Percentiles rank a stretch among this genome's conserved stretches.
phyloP scores from a whole-genome alignment of 1,284 basidiomycete genomes.

The Sphagnurus paluster region DNA sequence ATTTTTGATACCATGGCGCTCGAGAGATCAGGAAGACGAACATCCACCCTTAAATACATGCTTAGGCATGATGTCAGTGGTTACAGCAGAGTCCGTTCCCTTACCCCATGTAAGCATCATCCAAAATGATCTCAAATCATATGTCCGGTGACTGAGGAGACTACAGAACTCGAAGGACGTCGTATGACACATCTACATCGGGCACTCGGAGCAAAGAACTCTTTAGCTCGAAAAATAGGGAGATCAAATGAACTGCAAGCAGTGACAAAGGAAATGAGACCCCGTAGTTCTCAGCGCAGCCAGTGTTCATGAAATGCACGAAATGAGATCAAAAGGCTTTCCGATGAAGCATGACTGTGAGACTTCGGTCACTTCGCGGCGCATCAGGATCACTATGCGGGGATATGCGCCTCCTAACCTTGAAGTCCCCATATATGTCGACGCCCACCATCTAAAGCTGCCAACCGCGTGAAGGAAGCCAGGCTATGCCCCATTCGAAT shows the following conservation, averaged over 20 bases:
- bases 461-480: no score
- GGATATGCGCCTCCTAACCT: no score
- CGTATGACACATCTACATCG: not conserved
- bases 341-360: no score
- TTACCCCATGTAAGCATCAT: no score
- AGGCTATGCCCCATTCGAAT: no score
- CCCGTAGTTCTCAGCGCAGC: not conserved
- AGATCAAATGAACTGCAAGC: not conserved
- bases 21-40: not conserved
- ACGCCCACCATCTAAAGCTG: no score
- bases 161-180: not conserved
- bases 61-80: not conserved
- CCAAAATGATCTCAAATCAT: not conserved
- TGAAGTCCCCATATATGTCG: no score
- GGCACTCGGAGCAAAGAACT: not conserved
- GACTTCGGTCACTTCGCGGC: no score
- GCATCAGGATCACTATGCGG: no score
- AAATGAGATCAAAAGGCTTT: no score
- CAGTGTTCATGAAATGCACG: no score
- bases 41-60: not conserved
- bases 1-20: not conserved
- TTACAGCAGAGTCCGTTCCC: not conserved
- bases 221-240: not conserved
- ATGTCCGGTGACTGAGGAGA: not conserved
- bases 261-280: not conserved